These are phyloP conservation scores for Melianthus villosus DNA, from an alignment of 441 rosid species.

Conservation along the genomic window DNA sequence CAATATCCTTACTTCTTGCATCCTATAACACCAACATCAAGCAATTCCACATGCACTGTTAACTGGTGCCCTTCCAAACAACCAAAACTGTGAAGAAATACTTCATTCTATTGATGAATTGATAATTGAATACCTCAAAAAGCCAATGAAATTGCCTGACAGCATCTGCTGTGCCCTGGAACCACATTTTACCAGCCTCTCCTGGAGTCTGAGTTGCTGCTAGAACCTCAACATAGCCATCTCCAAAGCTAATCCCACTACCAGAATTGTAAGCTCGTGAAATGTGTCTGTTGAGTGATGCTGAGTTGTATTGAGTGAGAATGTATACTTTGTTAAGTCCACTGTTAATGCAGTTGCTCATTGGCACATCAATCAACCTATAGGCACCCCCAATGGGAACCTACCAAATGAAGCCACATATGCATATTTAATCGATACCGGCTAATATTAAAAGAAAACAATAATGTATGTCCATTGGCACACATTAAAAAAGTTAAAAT, in stretches of 20 bases:
- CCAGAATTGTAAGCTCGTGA: slow-evolving; percentile 67
- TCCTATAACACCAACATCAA: too few relatives aligned
- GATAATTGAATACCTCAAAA: slow-evolving; percentile 78
- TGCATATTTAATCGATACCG: too few relatives aligned
- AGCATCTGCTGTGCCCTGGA: slow-evolving; percentile 90
- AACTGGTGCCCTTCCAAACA: too few relatives aligned
- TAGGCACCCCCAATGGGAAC: slow-evolving; percentile 91
- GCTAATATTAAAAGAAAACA: too few relatives aligned
- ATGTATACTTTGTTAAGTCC: slow-evolving; percentile 91
- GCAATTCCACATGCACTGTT: too few relatives aligned
- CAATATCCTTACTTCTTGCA: slow-evolving; percentile 61
- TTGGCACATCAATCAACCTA: slow-evolving; percentile 87
- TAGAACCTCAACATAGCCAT: slow-evolving; percentile 72
- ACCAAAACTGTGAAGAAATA: too few relatives aligned
- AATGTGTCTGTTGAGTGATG: slow-evolving; percentile 70
- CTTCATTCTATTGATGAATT: too few relatives aligned
- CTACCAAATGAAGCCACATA: too few relatives aligned
- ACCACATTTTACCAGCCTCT: slow-evolving; percentile 71
- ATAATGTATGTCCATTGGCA: too few relatives aligned
- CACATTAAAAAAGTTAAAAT: too few relatives aligned
- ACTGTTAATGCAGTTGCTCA: slow-evolving; percentile 94
- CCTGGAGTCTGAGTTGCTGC: slow-evolving; percentile 99
- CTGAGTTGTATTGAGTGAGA: slow-evolving; percentile 82
- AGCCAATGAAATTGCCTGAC: slow-evolving; percentile 95
- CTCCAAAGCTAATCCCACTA: slow-evolving; percentile 47